Base-by-base conservation (phyloP, 257 asterid genomes). In the Solanum tarijense region DNA sequence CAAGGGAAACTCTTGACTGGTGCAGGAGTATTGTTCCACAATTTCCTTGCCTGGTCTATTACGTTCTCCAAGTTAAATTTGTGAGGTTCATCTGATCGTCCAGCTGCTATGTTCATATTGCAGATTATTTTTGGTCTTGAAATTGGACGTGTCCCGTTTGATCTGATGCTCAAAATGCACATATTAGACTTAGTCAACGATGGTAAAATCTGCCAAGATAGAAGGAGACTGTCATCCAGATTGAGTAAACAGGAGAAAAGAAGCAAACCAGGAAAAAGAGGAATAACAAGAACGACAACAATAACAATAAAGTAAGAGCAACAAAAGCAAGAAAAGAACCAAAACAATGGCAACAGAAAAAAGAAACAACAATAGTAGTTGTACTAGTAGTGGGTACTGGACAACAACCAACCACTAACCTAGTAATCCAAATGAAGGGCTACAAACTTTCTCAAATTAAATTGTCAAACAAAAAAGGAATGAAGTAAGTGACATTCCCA, bases 1-100 rank as follows among this genome's bases (percentile, higher is more conserved):
- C 99, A 97, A 9, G 99, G 99, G 91, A 97, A 97, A 88, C 73
- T 90, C 91, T 94, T 96, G 65, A 97, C 92, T 4, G 98, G 96
- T 86, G 89, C 91, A 74, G 99, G 99, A 89, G 95, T 85, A 83
- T 86, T 90, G 69, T 91, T 98, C 99, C 96, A 97, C 83, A 95
- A 83, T 84, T 90, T 93, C 88, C 88, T 91, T 38, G 94, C 95
- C 91, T 91, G 93, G 87, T 90, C 92, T 88, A 91, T 43, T 20
- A 96, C 46, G 84, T 48, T 79, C 34, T 76, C 88, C 83, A 93
- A 29, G 41, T 89, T 89, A 66, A 92, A 88, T 78, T 91, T 94
- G 89, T 83, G 88, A 29, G 93, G 91, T 89, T 89, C 94, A 72
- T 90, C 95, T 5, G 98, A 91, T 69, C 88, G 91, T 74, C 93